Base-by-base conservation (phyloP, 1,284 basidiomycete species). In the Inonotus obliquus region DNA sequence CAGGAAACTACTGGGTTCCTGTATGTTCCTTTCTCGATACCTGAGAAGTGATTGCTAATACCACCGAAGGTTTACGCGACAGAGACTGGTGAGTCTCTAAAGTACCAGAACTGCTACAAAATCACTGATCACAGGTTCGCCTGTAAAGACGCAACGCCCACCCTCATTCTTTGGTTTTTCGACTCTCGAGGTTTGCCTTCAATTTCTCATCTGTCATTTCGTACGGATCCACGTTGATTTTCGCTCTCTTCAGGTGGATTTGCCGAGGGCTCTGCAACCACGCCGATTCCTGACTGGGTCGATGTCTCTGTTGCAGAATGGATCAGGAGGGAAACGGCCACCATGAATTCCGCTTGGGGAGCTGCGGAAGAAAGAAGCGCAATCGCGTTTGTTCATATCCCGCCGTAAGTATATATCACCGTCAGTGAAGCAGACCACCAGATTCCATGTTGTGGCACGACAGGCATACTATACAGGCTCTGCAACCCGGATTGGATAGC, bases 1-100 rank as follows among this genome's bases (percentile, higher is more conserved):
- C 83, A 3, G 85, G 83, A 59, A 89, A 83, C 63, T 89, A 89
- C 66, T 89, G 86, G 86, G 84, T 89, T 21, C 86, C 87, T 2
- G 82, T 86, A 64, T 66, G 81, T 52, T 27, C 38, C 44, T 55
- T 55, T 17, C 41, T 44, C 4, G 7, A n/a, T 35, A 29, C 51
- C 14, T 32, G 1, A 11, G 2, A 19, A 17, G n/a, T n/a, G n/a
- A 35, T 5, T n/a, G 29, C 51, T 44, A 44, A 37, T 54, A 38
- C 48, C 54, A 19, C 32, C 29, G 17, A 55, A 76, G 73, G 66
- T 80, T 17, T 78, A 77, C 61, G 66, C 69, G 39, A 70, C 66
- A 21, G 49, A 19, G 13, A 63, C 63, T 59, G 75, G 78, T 78
- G 57, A 49, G 65, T 60, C 25, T 13, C 39, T 17, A 25, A 23